Conservation (phyloP, 768 basidiomycete genomes). For the Rubroboletus satanas region DNA sequence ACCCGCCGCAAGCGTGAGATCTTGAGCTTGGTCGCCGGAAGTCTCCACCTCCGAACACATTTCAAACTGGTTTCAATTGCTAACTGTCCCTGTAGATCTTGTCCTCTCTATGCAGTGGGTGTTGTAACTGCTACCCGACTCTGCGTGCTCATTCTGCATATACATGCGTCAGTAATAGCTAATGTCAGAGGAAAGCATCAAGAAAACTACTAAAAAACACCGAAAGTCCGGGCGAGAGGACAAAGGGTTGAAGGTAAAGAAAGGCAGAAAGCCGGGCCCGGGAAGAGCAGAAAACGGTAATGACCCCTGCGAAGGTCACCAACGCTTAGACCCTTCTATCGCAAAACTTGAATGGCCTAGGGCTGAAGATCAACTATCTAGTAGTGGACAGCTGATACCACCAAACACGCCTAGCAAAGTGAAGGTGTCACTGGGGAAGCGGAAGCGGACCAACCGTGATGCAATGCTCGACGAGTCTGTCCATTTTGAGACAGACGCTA, state of each 20-base stretch:
- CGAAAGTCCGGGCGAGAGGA: not conserved
- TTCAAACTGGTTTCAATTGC: not conserved
- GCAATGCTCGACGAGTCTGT: not conserved
- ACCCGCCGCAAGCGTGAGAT: conserved; percentile 19
- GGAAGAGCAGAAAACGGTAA: not conserved
- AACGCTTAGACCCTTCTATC: not conserved
- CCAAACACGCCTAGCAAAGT: not conserved
- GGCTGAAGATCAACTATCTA: not conserved
- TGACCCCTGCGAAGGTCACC: not conserved
- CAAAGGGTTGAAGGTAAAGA: not conserved
- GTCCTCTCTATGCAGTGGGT: conserved; percentile 1
- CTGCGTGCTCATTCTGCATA: not conserved
- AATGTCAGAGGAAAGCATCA: conserved; percentile 12
- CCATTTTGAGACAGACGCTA: not conserved
- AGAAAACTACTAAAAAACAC: not conserved
- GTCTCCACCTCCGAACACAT: not conserved
- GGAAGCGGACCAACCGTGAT: conserved; percentile 8
- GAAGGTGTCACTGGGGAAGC: conserved; percentile 12
- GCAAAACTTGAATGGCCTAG: not conserved
- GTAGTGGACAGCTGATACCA: not conserved
- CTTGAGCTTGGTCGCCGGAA: not conserved
- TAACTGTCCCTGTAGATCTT: not conserved
- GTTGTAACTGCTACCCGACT: not conserved
- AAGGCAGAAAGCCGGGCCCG: not conserved
- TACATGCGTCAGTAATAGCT: not conserved